phyloP scores from a whole-genome alignment of 768 basidiomycete species.

The Serendipita sp. region DNA sequence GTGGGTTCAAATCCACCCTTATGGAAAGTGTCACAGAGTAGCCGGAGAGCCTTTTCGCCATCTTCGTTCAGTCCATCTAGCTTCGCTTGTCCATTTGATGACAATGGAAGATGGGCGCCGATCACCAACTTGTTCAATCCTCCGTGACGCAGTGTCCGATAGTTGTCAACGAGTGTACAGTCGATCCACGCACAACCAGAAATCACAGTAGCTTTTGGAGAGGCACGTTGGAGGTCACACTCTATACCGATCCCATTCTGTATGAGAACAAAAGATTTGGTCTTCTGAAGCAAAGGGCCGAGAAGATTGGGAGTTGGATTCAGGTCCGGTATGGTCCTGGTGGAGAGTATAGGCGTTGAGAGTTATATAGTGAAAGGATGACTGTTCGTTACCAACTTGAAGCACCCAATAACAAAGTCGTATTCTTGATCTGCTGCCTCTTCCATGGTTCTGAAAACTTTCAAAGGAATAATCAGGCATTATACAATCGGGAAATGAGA shows the following conservation, averaged over 20 bases:
- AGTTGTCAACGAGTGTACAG: conserved; percentile 17
- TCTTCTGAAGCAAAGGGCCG: conserved; percentile 13
- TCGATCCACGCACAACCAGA: conserved; percentile 23
- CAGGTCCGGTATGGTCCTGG: conserved; percentile 11
- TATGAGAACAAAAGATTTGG: conserved; percentile 18
- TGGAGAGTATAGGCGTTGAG: neutral
- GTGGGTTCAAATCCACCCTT: conserved; percentile 14
- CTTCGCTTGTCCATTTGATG: neutral
- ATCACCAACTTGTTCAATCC: conserved; percentile 17
- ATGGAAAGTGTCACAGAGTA: conserved; percentile 13
- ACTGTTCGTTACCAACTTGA: conserved; percentile 12
- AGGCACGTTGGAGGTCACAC: conserved; percentile 11
- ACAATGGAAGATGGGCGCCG: conserved; percentile 15
- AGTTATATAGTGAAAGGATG: no score
- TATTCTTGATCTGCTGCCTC: conserved; percentile 18
- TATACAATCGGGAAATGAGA: neutral
- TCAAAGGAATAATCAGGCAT: neutral
- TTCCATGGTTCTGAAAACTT: conserved; percentile 12
- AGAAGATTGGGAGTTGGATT: conserved; percentile 14
- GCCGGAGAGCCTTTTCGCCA: conserved; percentile 10
- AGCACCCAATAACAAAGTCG: conserved; percentile 16
- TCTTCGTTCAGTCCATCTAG: neutral
- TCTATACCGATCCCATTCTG: conserved; percentile 23
- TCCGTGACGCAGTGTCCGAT: conserved; percentile 15
- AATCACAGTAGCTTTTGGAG: conserved; percentile 13